Conservation (phyloP, 495 filamentous ascomycete genomes). For the Aspergillus sclerotiicarbonarius region DNA sequence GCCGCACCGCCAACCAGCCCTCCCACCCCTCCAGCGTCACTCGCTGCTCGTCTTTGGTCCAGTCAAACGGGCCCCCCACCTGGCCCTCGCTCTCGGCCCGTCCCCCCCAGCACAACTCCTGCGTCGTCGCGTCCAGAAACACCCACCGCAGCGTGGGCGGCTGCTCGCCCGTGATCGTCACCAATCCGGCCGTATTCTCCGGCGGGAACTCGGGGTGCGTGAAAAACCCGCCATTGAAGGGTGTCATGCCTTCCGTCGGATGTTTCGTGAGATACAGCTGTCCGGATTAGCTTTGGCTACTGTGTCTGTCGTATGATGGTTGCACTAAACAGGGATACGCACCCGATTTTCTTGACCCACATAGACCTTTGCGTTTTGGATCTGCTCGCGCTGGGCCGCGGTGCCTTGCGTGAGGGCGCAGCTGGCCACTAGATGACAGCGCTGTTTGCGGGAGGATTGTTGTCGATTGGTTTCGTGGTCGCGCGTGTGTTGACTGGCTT, state of each 20-base stretch:
- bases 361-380: slow-evolving; percentile 29
- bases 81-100: slow-evolving; percentile 24
- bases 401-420: slow-evolving; percentile 22
- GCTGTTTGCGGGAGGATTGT: slow-evolving; percentile 22
- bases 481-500: slow-evolving; percentile 22
- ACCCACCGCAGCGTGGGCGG: slow-evolving; percentile 29
- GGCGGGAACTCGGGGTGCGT: slow-evolving; percentile 25
- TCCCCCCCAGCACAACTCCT: slow-evolving; percentile 30
- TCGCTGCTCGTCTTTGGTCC: slow-evolving; percentile 26
- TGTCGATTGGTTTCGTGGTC: slow-evolving; percentile 25
- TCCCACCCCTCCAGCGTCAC: slow-evolving; percentile 27
- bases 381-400: slow-evolving; percentile 18
- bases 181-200: slow-evolving; percentile 23
- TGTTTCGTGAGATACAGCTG: slow-evolving; percentile 32
- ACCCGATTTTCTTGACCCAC: slow-evolving; percentile 29
- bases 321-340: slow-evolving; percentile 9
- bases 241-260: slow-evolving; percentile 20
- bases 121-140: slow-evolving; percentile 23
- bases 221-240: slow-evolving; percentile 29
- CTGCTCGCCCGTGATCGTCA: slow-evolving; percentile 27
- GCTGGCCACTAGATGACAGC: slow-evolving; percentile 23
- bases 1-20: slow-evolving; percentile 26
- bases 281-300: neutral
- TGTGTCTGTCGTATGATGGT: neutral
- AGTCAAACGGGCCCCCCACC: slow-evolving; percentile 29